Percentiles rank a stretch among this genome's conserved stretches.
phyloP scores from a whole-genome alignment of 768 basidiomycete genomes.

The Peribolospora kevripleyi region DNA sequence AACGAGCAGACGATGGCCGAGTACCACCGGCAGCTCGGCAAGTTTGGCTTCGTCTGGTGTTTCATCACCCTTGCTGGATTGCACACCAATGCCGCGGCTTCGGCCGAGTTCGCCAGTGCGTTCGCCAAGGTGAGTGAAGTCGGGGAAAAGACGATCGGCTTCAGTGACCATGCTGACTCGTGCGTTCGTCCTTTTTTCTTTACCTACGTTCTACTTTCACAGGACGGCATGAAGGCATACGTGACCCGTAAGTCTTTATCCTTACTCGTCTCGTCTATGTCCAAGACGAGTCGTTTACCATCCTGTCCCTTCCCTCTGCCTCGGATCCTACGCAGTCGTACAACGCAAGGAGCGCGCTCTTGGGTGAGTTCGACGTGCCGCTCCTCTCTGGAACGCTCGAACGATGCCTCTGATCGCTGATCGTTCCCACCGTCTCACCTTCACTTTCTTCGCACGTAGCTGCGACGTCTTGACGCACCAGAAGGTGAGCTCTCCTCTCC shows the following conservation, averaged over 20 bases:
- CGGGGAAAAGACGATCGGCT: too few species aligned
- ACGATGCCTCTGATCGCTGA: too few species aligned
- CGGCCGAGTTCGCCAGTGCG: constrained; percentile 65
- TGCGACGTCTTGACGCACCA: constrained; percentile 96
- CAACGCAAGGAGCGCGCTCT: constrained; percentile 81
- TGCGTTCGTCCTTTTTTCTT: background rate
- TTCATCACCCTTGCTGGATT: constrained; percentile 95
- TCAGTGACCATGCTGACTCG: too few species aligned
- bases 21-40: constrained; percentile 80
- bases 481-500: constrained; percentile 31
- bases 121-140: constrained; percentile 21
- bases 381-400: too few species aligned
- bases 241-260: constrained; percentile 30
- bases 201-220: constrained; percentile 22
- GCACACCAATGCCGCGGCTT: constrained; percentile 93
- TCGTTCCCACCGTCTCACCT: too few species aligned
- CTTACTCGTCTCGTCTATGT: too few species aligned
- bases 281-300: too few species aligned
- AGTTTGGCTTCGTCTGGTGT: constrained; percentile 93
- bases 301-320: too few species aligned
- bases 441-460: background rate
- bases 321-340: constrained; percentile 25
- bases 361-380: constrained; percentile 19
- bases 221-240: constrained; percentile 97
- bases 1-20: constrained; percentile 58